These are phyloP conservation scores for Peronospora farinosa DNA, from an alignment of 352 stramenopile species.

Conservation along the genomic window DNA sequence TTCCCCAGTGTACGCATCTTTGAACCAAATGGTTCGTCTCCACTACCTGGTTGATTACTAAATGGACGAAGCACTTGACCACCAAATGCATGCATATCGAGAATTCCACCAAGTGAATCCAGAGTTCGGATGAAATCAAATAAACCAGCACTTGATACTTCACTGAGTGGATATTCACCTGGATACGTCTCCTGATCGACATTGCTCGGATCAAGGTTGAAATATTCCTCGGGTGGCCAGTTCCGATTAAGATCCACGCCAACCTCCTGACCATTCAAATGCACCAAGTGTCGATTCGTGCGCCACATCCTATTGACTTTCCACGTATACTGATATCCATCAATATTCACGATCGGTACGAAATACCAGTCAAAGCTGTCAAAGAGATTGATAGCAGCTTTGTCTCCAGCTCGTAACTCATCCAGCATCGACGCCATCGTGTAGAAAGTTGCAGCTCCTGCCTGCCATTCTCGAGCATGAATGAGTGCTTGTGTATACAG, in stretches of 20 bases:
- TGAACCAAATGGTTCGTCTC: conserved; percentile 43
- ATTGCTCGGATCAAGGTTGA: conserved; percentile 37
- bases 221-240: conserved; percentile 53
- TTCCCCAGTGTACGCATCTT: conserved; percentile 41
- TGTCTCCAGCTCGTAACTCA: conserved; percentile 26
- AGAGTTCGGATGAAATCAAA: conserved; percentile 52
- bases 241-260: conserved; percentile 77
- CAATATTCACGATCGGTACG: conserved; percentile 71
- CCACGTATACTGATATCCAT: conserved; percentile 75
- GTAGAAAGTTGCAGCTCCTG: conserved; percentile 40
- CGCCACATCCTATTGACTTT: conserved; percentile 58
- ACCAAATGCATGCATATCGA: conserved; percentile 66
- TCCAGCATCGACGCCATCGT: conserved; percentile 40
- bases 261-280: conserved; percentile 27
- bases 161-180: conserved; percentile 48
- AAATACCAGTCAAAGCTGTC: conserved; percentile 71
- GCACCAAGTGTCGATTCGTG: conserved; percentile 41
- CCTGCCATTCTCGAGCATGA: conserved; percentile 54
- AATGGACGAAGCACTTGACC: conserved; percentile 60
- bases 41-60: conserved; percentile 37
- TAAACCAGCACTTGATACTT: conserved; percentile 41
- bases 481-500: conserved; percentile 65
- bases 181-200: conserved; percentile 52
- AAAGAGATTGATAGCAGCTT: conserved; percentile 20
- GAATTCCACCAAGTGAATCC: conserved; percentile 36